A percentile compares a stretch with the other conserved stretches of the same genome.
Conservation (phyloP, 495 filamentous ascomycete species). For the Penicillium diatomitis region DNA sequence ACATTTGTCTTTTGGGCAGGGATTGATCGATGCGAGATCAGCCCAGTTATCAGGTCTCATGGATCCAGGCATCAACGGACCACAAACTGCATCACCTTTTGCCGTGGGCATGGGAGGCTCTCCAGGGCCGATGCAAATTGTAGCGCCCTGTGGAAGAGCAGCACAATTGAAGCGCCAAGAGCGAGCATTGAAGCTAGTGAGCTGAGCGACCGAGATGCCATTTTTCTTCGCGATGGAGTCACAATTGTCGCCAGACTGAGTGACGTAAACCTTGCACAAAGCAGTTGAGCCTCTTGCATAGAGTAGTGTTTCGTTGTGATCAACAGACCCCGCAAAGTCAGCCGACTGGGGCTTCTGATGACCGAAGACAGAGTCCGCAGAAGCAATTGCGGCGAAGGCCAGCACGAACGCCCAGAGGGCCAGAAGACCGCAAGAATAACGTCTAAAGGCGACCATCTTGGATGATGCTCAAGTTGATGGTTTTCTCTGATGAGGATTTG, state of each 20-base stretch:
- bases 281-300: not conserved
- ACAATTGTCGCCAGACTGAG: constrained; percentile 1
- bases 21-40: constrained; percentile 3
- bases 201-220: not conserved
- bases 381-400: not conserved
- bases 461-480: too few relatives aligned
- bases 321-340: not conserved
- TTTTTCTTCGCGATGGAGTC: not conserved
- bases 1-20: constrained; percentile 1
- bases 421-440: not conserved
- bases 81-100: not conserved
- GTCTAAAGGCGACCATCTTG: not conserved
- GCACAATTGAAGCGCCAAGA: constrained; percentile 1
- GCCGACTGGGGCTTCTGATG: not conserved
- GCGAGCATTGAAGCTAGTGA: constrained; percentile 2
- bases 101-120: constrained; percentile 4
- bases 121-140: constrained; percentile 4
- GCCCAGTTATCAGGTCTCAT: not conserved
- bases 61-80: constrained; percentile 2
- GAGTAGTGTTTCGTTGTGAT: not conserved
- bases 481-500: too few relatives aligned
- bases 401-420: not conserved
- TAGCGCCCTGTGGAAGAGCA: not conserved
- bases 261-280: constrained; percentile 1
- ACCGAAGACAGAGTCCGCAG: not conserved